Percentiles rank a stretch among this genome's conserved stretches.
These are phyloP conservation scores for Arxiozyma heterogenica DNA, from an alignment of 1,139 yeast species.

Conservation along the genomic window DNA sequence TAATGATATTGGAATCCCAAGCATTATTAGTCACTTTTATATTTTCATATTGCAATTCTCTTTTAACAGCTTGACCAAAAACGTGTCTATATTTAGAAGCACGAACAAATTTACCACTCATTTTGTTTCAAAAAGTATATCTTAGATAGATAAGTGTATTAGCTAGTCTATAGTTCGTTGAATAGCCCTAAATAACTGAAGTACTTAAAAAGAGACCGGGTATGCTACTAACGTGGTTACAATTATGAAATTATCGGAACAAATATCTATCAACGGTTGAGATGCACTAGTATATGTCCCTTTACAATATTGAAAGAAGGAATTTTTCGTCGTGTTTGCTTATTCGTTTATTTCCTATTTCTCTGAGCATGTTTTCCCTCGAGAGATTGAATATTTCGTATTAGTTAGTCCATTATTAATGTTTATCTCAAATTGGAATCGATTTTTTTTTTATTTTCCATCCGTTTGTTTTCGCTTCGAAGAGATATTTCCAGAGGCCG, in stretches of 20 bases:
- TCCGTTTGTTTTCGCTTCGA: not conserved
- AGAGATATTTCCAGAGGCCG: not conserved
- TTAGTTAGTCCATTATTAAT: no score
- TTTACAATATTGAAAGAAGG: no score
- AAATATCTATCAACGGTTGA: not conserved
- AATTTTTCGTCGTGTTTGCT: no score
- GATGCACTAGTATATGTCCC: no score
- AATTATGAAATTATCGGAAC: no score
- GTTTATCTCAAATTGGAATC: not conserved
- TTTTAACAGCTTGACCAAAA: constrained; percentile 84
- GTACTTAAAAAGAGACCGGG: not conserved
- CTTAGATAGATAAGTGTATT: no score
- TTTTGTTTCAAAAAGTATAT: constrained; percentile 3
- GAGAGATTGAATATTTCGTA: not conserved
- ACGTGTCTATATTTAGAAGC: constrained; percentile 96
- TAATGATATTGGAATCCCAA: constrained; percentile 87
- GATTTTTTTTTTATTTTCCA: no score
- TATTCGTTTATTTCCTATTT: no score
- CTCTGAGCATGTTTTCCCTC: not conserved
- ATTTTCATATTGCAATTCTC: constrained; percentile 82
- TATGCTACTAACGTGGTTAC: no score
- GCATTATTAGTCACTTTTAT: constrained; percentile 81
- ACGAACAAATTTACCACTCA: constrained; percentile 86
- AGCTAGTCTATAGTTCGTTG: not conserved
- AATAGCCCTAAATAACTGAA: no score